Base-by-base conservation (phyloP, 345 rosid genomes). In the Sisymbrium irio region DNA sequence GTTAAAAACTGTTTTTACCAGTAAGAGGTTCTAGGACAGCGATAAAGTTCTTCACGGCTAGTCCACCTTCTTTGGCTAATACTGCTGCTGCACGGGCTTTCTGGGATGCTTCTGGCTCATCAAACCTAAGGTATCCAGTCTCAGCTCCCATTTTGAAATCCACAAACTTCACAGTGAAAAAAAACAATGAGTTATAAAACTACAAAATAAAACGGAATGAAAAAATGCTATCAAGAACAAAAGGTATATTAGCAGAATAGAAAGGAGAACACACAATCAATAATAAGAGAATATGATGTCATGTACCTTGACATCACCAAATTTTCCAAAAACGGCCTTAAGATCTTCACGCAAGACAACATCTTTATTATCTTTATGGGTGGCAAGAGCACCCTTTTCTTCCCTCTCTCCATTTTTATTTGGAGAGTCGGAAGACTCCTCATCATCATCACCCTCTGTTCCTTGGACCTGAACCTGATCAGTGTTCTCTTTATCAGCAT, bases 41-140 rank as follows among this genome's bases (percentile, higher is more conserved):
- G 44, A 90, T 51, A 56, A 78, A 90, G 72, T 90, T 92, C 83
- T 95, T 95, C 82, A 92, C 94, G 0, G 71, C 12, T 46, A 95
- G 69, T 33, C 98, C 98, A 25, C 85, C 97, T 83, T 90, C 96
- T 76, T 87, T 73, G 46, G 98, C 83, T 66, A 95, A 81, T 53
- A 87, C 98, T 36, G 98, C 98, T 47, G 94, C 98, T 51, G 97
- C 96, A 35, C 99, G 94, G 59, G 98, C 98, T 64, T 90, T 95
- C 76, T 90, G 98, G 40, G 92, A 87, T 76, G 82, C 96, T 81
- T 95, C 98, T 42, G 98, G 90, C 77, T 78, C 82, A 61, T 92
- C 97, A 75, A 90, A 95, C 78, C 99, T 72, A 68, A 92, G 71
- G 69, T 84, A 86, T 49, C 99, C 99, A 0, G 89, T 83, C 30